Conservation (phyloP, 176 grass and related monocot species). For the Alopecurus myosuroides region DNA sequence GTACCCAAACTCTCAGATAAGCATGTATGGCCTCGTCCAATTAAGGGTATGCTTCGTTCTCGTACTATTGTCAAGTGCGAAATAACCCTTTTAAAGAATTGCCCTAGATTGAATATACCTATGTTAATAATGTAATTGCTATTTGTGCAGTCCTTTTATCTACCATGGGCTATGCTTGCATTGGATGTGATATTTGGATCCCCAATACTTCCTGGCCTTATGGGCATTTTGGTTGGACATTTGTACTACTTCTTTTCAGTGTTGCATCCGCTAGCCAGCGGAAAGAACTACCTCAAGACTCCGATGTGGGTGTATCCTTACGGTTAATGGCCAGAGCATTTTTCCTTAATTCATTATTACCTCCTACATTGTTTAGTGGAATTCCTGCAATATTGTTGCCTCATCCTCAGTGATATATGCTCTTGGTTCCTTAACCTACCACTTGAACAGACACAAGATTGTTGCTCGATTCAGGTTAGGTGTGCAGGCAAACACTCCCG, state of each 20-base stretch:
- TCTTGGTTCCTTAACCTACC: conserved; percentile 53
- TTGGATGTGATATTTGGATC: conserved; percentile 92
- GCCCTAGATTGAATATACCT: not conserved
- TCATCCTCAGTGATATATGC: not conserved
- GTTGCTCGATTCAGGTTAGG: conserved; percentile 64
- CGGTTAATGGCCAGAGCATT: conserved; percentile 19
- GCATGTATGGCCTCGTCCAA: conserved; percentile 72
- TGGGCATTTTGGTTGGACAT: conserved; percentile 89
- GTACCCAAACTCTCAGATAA: conserved; percentile 86
- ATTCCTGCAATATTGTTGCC: not conserved
- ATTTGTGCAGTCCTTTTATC: conserved; percentile 82
- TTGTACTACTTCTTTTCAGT: conserved; percentile 89
- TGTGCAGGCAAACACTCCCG: conserved; percentile 38
- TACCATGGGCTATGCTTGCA: conserved; percentile 91
- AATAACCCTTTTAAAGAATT: not conserved
- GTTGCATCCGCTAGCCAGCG: conserved; percentile 68
- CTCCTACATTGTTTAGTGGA: not conserved
- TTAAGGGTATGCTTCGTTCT: conserved; percentile 66
- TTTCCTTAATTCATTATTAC: conserved; percentile 14
- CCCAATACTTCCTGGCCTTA: conserved; percentile 45
- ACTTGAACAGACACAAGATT: conserved; percentile 75
- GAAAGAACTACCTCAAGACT: conserved; percentile 88
- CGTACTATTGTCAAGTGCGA: not conserved
- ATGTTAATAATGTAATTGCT: not conserved
- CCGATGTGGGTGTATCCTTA: conserved; percentile 96